phyloP scores from a whole-genome alignment of 2,329 filamentous ascomycete genomes.

The Xylariaceae sp. region DNA sequence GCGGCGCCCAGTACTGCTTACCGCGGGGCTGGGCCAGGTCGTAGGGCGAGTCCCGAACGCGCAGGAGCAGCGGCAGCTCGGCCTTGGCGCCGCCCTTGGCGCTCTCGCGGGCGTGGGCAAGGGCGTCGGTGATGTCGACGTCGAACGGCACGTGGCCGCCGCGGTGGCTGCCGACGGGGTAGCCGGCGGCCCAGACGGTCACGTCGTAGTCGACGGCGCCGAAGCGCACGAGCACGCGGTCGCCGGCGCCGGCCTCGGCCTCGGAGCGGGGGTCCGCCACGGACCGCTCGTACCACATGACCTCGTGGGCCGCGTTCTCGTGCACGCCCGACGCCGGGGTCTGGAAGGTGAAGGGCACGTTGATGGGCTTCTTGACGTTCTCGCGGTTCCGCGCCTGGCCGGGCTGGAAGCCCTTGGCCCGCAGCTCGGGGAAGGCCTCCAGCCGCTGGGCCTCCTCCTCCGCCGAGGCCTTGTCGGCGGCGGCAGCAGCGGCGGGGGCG shows the following conservation, averaged over 20 bases:
- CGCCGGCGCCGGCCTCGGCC: slow-evolving; percentile 30
- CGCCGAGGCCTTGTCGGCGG: too few relatives aligned
- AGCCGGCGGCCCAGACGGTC: slow-evolving; percentile 47
- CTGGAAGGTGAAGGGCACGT: slow-evolving; percentile 60
- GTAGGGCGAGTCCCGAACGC: slow-evolving; percentile 56
- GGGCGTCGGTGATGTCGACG: slow-evolving; percentile 48
- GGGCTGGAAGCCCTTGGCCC: slow-evolving; percentile 36
- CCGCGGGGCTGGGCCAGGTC: slow-evolving; percentile 59
- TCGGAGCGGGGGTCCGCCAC: slow-evolving; percentile 41
- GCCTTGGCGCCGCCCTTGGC: slow-evolving; percentile 17
- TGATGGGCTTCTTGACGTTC: slow-evolving; percentile 44
- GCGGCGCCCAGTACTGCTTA: slow-evolving; percentile 58
- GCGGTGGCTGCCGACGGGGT: slow-evolving; percentile 44
- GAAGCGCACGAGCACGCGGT: slow-evolving; percentile 45
- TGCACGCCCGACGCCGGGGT: slow-evolving; percentile 55
- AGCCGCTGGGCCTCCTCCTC: slow-evolving; percentile 38
- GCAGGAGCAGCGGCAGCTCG: slow-evolving; percentile 40
- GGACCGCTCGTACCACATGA: slow-evolving; percentile 57
- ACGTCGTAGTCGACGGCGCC: slow-evolving; percentile 57
- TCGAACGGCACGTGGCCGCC: slow-evolving; percentile 54
- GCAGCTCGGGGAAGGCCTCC: slow-evolving; percentile 40
- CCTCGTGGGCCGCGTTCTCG: slow-evolving; percentile 55
- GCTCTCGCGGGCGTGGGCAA: slow-evolving; percentile 18
- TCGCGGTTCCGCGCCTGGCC: slow-evolving; percentile 20
- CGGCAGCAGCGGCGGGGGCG: slow-evolving; percentile 9